These are phyloP conservation scores for Edaphochlamys debaryana DNA, from an alignment of 139 green algal genomes.

Conservation along the genomic window DNA sequence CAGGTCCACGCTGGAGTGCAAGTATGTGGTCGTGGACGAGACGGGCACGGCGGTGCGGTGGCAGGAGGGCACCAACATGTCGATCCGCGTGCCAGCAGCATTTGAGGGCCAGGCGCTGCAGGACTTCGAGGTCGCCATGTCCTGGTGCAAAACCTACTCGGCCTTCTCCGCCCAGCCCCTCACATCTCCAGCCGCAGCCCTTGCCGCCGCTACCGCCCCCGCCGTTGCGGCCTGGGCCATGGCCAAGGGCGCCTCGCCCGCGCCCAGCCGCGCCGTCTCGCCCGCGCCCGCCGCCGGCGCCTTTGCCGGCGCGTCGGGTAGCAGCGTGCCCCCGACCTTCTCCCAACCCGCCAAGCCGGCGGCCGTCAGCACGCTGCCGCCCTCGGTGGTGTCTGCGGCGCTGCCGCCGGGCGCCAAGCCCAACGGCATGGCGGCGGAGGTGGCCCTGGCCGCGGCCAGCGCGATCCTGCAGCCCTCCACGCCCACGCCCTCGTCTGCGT, in stretches of 20 bases:
- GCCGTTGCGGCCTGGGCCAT: constrained; percentile 6
- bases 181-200: background rate
- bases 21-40: constrained; percentile 36
- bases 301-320: too few species aligned
- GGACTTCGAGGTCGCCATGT: constrained; percentile 9
- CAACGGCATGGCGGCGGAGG: background rate
- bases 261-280: too few species aligned
- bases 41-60: background rate
- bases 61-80: constrained; percentile 41
- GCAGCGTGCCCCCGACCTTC: too few species aligned
- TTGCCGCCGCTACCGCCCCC: background rate
- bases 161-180: background rate
- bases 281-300: too few species aligned
- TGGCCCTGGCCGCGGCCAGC: background rate
- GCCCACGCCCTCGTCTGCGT: too few species aligned
- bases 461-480: background rate
- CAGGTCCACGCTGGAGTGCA: constrained; percentile 30
- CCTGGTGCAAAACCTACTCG: constrained; percentile 4
- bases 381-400: too few species aligned
- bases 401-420: too few species aligned
- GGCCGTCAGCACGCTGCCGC: background rate
- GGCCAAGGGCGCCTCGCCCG: background rate
- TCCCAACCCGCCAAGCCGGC: too few species aligned
- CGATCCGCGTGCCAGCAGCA: background rate
- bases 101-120: background rate